Evolutionary conservation across 768 basidiomycete genomes (phyloP).

Genomic region (Russula vinacea): DNA sequence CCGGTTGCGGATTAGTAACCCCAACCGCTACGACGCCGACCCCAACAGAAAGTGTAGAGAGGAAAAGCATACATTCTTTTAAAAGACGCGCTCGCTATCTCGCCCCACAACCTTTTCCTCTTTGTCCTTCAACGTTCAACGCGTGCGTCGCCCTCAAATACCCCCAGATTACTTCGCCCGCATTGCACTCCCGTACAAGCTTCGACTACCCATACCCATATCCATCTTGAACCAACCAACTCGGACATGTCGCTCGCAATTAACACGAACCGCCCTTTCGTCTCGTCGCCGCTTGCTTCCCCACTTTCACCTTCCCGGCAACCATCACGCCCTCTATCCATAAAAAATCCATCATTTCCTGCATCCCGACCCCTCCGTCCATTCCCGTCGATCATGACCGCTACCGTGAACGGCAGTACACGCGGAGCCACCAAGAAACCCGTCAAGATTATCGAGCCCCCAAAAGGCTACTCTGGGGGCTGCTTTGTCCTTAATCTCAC

Average conservation of each 20-base stretch:
- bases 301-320: slow-evolving; percentile 8
- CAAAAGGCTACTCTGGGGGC: slow-evolving; percentile 62
- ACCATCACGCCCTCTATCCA: slow-evolving; percentile 37
- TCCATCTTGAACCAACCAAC: slow-evolving; percentile 42
- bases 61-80: slow-evolving; percentile 6
- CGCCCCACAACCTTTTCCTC: background rate
- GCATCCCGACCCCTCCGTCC: slow-evolving; percentile 75
- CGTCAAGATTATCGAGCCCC: slow-evolving; percentile 76
- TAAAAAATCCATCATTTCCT: slow-evolving; percentile 48
- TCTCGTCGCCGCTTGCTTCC: slow-evolving; percentile 30
- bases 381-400: slow-evolving; percentile 60
- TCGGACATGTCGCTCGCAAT: slow-evolving; percentile 50
- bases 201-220: slow-evolving; percentile 31
- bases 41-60: slow-evolving; percentile 9
- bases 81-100: slow-evolving; percentile 22
- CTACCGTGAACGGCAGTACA: background rate
- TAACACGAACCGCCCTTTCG: slow-evolving; percentile 35
- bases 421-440: slow-evolving; percentile 42
- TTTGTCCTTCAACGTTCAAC: background rate
- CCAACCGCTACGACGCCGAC: slow-evolving; percentile 17
- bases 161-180: background rate
- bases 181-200: slow-evolving; percentile 11
- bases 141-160: slow-evolving; percentile 7
- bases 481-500: slow-evolving; percentile 75
- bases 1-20: slow-evolving; percentile 3